Conservation (phyloP, 345 rosid species). For the Combretum micranthum region DNA sequence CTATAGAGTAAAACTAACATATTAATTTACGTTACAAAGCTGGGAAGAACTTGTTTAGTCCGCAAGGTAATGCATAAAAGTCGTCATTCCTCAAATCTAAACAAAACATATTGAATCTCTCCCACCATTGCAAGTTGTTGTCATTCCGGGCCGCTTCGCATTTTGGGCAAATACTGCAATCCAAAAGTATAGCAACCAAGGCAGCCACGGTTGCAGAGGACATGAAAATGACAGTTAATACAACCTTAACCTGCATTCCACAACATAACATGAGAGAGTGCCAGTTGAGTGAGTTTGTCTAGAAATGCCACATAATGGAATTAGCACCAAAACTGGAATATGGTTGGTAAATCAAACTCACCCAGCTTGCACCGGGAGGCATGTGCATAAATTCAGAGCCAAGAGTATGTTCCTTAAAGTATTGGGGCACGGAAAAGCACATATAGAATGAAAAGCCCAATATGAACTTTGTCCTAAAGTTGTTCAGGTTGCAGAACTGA, state of each 20-base stretch:
- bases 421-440: constrained; percentile 50
- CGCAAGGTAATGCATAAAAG: constrained; percentile 54
- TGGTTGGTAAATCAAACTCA: constrained; percentile 7
- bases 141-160: constrained; percentile 38
- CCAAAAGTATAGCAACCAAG: constrained; percentile 38
- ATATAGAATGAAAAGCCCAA: constrained; percentile 53
- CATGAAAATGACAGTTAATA: constrained; percentile 48
- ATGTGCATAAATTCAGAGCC: constrained; percentile 26
- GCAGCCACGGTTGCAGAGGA: constrained; percentile 57
- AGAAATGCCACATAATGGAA: no score
- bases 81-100: constrained; percentile 64
- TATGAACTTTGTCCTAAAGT: constrained; percentile 47
- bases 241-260: constrained; percentile 36
- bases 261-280: neutral
- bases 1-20: no score
- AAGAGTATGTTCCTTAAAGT: constrained; percentile 42
- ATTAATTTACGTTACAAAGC: constrained; percentile 23
- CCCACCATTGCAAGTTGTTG: constrained; percentile 61
- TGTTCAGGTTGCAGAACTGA: constrained; percentile 57
- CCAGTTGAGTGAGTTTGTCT: no score
- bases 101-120: constrained; percentile 44
- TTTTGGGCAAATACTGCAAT: constrained; percentile 39
- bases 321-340: neutral
- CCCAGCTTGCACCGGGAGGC: constrained; percentile 26
- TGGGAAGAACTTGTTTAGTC: constrained; percentile 57